These are phyloP conservation scores for Pseudomassariella vexata DNA, from an alignment of 2,329 filamentous ascomycete genomes.

Conservation along the genomic window DNA sequence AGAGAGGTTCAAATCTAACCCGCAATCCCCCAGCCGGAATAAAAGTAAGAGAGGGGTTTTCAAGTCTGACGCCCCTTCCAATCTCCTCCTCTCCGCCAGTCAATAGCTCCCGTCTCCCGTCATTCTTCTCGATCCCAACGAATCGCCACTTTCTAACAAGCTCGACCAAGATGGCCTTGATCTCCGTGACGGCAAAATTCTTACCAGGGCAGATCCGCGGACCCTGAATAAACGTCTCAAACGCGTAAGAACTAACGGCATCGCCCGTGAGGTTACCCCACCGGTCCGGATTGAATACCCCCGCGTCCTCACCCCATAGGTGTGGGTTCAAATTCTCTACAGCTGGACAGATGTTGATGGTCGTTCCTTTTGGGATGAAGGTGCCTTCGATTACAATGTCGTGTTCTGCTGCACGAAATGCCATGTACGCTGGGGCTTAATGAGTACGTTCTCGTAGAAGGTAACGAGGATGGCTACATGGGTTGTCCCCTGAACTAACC, in stretches of 20 bases:
- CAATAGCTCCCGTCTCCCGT: too few species aligned
- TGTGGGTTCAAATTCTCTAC: conserved; percentile 10
- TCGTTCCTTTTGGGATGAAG: conserved; percentile 17
- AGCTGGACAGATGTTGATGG: conserved; percentile 15
- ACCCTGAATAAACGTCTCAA: conserved; percentile 19
- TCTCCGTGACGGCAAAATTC: conserved; percentile 15
- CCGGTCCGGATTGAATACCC: conserved; percentile 14
- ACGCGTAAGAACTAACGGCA: conserved; percentile 23
- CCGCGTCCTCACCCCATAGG: conserved; percentile 17
- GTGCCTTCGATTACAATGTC: conserved; percentile 17
- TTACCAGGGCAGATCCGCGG: conserved; percentile 21
- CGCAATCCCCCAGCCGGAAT: not conserved
- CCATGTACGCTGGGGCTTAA: conserved; percentile 10
- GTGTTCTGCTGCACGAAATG: conserved; percentile 12
- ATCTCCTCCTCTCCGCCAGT: not conserved
- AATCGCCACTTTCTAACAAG: conserved; percentile 16
- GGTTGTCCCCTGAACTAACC: too few species aligned
- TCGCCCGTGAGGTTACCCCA: conserved; percentile 14
- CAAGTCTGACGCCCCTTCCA: not conserved
- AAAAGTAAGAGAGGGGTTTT: conserved; percentile 1
- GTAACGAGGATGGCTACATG: not conserved
- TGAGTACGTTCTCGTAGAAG: not conserved
- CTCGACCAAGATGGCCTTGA: conserved; percentile 20
- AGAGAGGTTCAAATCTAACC: not conserved
- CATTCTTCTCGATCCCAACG: conserved; percentile 13